Percentiles rank a stretch among this genome's conserved stretches.
phyloP scores from a whole-genome alignment of 2,329 filamentous ascomycete species.

The Claviceps africana region DNA sequence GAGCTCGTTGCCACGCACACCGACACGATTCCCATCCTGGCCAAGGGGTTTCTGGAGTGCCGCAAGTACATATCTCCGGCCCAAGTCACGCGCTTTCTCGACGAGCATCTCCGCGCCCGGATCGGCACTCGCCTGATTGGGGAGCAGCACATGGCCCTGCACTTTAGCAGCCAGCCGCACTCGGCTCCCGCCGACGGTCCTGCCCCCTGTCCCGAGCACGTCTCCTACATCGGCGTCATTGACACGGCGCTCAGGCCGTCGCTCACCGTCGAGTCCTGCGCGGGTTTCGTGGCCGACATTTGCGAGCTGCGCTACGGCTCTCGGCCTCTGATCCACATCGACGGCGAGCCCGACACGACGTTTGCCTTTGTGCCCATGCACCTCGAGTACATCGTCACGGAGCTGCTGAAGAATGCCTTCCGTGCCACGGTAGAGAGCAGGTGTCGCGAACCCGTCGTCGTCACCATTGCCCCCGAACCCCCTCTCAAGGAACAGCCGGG shows the following conservation, averaged over 20 bases:
- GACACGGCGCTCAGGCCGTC: conserved; percentile 79
- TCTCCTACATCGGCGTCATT: conserved; percentile 83
- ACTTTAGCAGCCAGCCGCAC: conserved; percentile 58
- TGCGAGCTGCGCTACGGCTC: conserved; percentile 94
- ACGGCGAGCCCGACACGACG: conserved; percentile 72
- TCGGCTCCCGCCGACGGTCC: conserved; percentile 39
- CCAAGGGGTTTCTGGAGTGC: conserved; percentile 84
- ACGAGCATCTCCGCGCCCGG: conserved; percentile 82
- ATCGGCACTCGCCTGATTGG: conserved; percentile 91
- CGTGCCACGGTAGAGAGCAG: conserved; percentile 78
- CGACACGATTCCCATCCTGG: conserved; percentile 87
- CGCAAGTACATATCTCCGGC: conserved; percentile 70
- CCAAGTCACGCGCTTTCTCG: conserved; percentile 83
- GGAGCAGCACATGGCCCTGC: conserved; percentile 90
- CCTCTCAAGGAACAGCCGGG: conserved; percentile 18
- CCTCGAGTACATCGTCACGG: conserved; percentile 92
- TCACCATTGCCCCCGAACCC: conserved; percentile 72
- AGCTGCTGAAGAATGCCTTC: conserved; percentile 94
- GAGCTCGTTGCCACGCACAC: conserved; percentile 91
- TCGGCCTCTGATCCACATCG: conserved; percentile 64
- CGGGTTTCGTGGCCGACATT: conserved; percentile 84
- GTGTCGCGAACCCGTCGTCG: conserved; percentile 71
- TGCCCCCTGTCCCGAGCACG: conserved; percentile 35
- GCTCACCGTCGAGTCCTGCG: conserved; percentile 68
- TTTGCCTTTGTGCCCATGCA: conserved; percentile 94